Base-by-base conservation (phyloP, 169 alveolate genomes). In the Plasmodium knowlesi region DNA sequence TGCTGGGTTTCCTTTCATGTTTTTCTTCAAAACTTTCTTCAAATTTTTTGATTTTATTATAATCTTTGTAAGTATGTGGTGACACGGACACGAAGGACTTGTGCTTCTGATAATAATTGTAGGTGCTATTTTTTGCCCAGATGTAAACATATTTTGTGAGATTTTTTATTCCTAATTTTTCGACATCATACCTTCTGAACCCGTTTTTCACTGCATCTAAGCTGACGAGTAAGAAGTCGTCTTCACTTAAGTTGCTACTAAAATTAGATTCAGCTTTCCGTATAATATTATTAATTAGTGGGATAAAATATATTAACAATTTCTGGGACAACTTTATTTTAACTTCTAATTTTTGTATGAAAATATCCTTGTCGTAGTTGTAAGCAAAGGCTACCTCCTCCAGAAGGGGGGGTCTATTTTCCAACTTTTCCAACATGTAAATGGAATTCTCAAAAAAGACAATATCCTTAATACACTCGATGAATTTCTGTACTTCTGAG, bases 171-270 rank as follows among this genome's bases (percentile, higher is more conserved):
- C 94, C 94, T 50, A 78, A 78, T 79, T 89, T 89, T 89, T 89
- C 84, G 3, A 89, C 73, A n/a, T 89, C 94, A 89, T 89, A 89
- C 80, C 72, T 89, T 80, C 82, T 89, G 74, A 89, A 89, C 67
- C 94, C 94, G 80, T 89, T 89, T 89, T 89, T 89, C 19, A 89
- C 94, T 14, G 94, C 89, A 54, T 89, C 94, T 67, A 89, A 81
- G 83, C 94, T 89, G 22, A 89, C 90, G 61, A 89, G 34, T 43
- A 89, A 80, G 28, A 89, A 89, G 32, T 89, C 94, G 61, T 89
- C 94, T 89, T 89, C 94, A 73, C 88, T 89, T 61, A 89, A 89
- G 82, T 89, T 89, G 50, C 94, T 89, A 5, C 81, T 89, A 43
- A 89, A 89, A 28, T 89, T 89, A 28, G 83, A 61, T 89, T 89